Base-by-base conservation (phyloP, 1,139 yeast genomes). In the Candida freyschussii region DNA sequence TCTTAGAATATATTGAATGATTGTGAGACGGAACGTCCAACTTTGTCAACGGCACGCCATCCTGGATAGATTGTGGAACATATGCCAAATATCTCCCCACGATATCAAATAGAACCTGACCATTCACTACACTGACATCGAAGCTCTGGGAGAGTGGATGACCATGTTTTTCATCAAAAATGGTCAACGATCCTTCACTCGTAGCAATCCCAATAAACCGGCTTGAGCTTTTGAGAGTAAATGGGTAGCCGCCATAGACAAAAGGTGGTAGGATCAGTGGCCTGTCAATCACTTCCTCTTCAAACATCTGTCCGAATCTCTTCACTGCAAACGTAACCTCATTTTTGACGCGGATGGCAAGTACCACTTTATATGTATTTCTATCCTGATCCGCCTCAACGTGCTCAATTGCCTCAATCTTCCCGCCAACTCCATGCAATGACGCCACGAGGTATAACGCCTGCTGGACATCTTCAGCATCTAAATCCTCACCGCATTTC, bases 1-100 rank as follows among this genome's bases (percentile, higher is more conserved):
- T 65, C 36, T 69, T 66, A 6, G 46, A 36, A 21, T 45, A 45
- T 6, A 45, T 36, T 7, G 52, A 45, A 7, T 34, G 41, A 20
- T 38, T 44, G 9, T 45, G 40, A 4, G 37, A 24, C 14, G 49
- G 47, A 4, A 46, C 37, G 13, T 44, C 41, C 30, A 46, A 15
- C 10, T 33, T 27, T 2, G 50, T 42, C 7, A 33, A 28, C 2
- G 27, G 18, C 3, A 16, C 24, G 7, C 31, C 37, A 13, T 24
- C 37, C 2, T 13, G 7, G 13, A 9, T 7, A 6, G 20, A 20
- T 7, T 37, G 31, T 1, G 55, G 50, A n/a, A 53, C 67, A 45
- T 71, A 75, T 1, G 65, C 71, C 21, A 76, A 50, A 69, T 75
- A 71, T 31, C 68, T 56, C 6, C 75, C 76, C 24, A 63, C 63